Conservation (phyloP, 2,329 filamentous ascomycete genomes). For the Alternaria novae-zelandiae region DNA sequence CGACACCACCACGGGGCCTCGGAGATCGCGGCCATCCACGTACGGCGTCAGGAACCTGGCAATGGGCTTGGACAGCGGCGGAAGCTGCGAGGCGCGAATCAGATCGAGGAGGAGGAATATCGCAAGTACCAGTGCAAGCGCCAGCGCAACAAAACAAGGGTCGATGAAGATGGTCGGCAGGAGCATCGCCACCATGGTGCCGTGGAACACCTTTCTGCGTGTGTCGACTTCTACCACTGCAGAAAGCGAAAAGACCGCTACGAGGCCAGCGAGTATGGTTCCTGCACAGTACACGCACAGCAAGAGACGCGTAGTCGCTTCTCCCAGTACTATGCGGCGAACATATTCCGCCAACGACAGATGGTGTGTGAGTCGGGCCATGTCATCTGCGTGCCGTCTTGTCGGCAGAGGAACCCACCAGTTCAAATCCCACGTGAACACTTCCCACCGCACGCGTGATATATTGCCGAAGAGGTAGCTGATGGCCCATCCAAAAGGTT, state of each 20-base stretch:
- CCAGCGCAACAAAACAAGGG: slow-evolving; percentile 80
- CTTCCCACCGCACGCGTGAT: slow-evolving; percentile 71
- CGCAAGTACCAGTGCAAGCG: slow-evolving; percentile 78
- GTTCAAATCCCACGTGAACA: slow-evolving; percentile 72
- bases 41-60: slow-evolving; percentile 90
- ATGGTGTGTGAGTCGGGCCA: slow-evolving; percentile 9
- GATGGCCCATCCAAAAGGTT: slow-evolving; percentile 91
- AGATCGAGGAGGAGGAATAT: slow-evolving; percentile 89
- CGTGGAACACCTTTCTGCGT: slow-evolving; percentile 94
- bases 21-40: slow-evolving; percentile 89
- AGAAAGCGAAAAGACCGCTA: slow-evolving; percentile 76
- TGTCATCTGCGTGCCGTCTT: slow-evolving; percentile 35
- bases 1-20: slow-evolving; percentile 91
- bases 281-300: slow-evolving; percentile 75
- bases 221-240: slow-evolving; percentile 90
- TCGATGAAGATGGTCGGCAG: slow-evolving; percentile 86
- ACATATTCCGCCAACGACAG: slow-evolving; percentile 62
- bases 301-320: slow-evolving; percentile 80
- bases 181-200: slow-evolving; percentile 97
- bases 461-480: slow-evolving; percentile 87
- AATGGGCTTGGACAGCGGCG: slow-evolving; percentile 84
- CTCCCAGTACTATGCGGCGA: slow-evolving; percentile 70
- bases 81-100: slow-evolving; percentile 87
- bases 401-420: slow-evolving; percentile 77
- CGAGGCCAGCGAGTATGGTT: slow-evolving; percentile 74